Evolutionary conservation across 495 filamentous ascomycete genomes (phyloP).

Genomic region (Penicillium maclennaniae): DNA sequence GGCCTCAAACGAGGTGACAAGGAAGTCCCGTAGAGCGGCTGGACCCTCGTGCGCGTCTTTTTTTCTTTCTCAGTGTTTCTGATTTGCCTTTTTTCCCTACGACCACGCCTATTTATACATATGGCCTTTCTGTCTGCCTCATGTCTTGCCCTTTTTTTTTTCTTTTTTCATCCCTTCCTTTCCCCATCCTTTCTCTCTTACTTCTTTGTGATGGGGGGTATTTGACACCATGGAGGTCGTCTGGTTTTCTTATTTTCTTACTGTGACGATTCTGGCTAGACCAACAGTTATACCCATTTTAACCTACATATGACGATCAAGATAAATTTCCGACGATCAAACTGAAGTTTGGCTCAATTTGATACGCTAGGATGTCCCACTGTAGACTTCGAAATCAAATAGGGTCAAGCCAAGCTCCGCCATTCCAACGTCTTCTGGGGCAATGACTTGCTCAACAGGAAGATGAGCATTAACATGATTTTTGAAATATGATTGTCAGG

Average conservation of each 20-base stretch:
- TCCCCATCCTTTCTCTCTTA: no score
- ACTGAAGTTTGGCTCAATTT: no score
- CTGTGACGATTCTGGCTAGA: slow-evolving; percentile 18
- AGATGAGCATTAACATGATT: no score
- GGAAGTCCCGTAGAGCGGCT: slow-evolving; percentile 50
- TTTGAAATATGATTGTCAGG: no score
- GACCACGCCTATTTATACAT: slow-evolving; percentile 4
- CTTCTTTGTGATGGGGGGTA: slow-evolving; percentile 9
- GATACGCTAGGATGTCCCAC: no score
- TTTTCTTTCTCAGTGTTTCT: background rate
- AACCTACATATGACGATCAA: background rate
- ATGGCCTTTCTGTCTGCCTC: slow-evolving; percentile 4
- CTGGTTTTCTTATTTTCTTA: slow-evolving; percentile 4
- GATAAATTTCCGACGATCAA: no score
- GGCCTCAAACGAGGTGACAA: slow-evolving; percentile 69
- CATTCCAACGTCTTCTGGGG: no score
- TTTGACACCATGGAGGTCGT: slow-evolving; percentile 8
- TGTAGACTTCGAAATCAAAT: no score
- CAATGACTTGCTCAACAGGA: no score
- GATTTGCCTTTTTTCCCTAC: slow-evolving; percentile 2
- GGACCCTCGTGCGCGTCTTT: slow-evolving; percentile 7
- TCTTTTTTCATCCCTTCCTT: no score
- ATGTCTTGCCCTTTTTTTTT: slow-evolving; percentile 4
- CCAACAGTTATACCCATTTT: slow-evolving; percentile 23
- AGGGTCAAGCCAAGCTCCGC: no score